These are phyloP conservation scores for Murraya koenigii DNA, from an alignment of 345 rosid species.

Conservation along the genomic window DNA sequence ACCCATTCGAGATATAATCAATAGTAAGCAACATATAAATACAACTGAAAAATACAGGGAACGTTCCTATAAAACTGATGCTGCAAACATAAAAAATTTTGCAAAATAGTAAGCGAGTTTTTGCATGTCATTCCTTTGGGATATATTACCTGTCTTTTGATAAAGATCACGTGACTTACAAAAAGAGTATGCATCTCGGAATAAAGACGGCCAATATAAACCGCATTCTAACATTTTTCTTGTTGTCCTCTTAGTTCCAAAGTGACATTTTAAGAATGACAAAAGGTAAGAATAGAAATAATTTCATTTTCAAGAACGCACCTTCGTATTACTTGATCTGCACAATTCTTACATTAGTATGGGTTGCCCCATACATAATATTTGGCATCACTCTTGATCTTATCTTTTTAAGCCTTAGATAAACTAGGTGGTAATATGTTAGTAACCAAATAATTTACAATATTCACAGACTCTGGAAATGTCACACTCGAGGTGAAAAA, in stretches of 20 bases:
- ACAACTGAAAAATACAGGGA: conserved; percentile 3
- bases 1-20: not conserved
- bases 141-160: conserved; percentile 5
- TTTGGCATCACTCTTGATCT: not conserved
- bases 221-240: not conserved
- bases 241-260: not conserved
- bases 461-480: not conserved
- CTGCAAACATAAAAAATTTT: no score
- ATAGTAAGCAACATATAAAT: not conserved
- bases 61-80: not conserved
- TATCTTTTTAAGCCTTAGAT: not conserved
- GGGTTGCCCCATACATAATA: not conserved
- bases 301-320: not conserved
- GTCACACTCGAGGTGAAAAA: not conserved
- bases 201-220: conserved; percentile 4
- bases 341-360: not conserved
- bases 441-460: conserved; percentile 2
- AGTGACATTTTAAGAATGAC: conserved; percentile 6
- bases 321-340: not conserved
- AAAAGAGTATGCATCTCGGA: conserved; percentile 4
- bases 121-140: not conserved
- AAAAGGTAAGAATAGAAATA: not conserved
- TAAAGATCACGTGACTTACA: not conserved
- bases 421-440: not conserved
- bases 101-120: not conserved